Evolutionary conservation across 2,329 filamentous ascomycete species (phyloP).

Genomic region (Ophiostoma populinum): DNA sequence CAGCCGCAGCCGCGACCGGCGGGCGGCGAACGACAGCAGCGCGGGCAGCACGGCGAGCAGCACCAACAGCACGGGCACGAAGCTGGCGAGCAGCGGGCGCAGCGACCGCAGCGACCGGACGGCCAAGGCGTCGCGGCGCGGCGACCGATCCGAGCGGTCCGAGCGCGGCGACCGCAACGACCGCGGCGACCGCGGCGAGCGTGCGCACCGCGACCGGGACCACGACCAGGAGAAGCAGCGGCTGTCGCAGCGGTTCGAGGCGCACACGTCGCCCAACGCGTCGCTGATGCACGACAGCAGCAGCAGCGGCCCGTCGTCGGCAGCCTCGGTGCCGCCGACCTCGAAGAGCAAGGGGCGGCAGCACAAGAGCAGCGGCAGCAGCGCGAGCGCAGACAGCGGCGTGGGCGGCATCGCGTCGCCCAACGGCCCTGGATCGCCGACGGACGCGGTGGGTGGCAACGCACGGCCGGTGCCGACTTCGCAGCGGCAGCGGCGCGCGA

Average conservation of each 20-base stretch:
- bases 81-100: neutral
- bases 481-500: slow-evolving; percentile 10
- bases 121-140: neutral
- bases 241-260: slow-evolving; percentile 16
- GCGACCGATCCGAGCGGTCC: neutral
- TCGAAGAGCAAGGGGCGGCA: too few relatives aligned
- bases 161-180: neutral
- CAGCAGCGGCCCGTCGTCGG: too few relatives aligned
- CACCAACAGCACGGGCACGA: neutral
- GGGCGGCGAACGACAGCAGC: neutral
- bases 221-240: slow-evolving; percentile 13
- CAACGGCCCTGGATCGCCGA: slow-evolving; percentile 15
- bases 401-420: slow-evolving; percentile 1
- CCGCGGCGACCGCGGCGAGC: slow-evolving; percentile 3
- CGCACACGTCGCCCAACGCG: too few relatives aligned
- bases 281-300: neutral
- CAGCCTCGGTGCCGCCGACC: neutral
- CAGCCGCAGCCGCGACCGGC: neutral
- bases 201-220: slow-evolving; percentile 7
- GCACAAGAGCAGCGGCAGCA: slow-evolving; percentile 3
- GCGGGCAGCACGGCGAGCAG: neutral
- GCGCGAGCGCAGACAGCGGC: neutral
- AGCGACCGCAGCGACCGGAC: neutral
- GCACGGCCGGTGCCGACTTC: slow-evolving; percentile 6
- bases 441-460: too few relatives aligned